phyloP scores from a whole-genome alignment of 129 eudicot genomes.

The Dittrichia graveolens region DNA sequence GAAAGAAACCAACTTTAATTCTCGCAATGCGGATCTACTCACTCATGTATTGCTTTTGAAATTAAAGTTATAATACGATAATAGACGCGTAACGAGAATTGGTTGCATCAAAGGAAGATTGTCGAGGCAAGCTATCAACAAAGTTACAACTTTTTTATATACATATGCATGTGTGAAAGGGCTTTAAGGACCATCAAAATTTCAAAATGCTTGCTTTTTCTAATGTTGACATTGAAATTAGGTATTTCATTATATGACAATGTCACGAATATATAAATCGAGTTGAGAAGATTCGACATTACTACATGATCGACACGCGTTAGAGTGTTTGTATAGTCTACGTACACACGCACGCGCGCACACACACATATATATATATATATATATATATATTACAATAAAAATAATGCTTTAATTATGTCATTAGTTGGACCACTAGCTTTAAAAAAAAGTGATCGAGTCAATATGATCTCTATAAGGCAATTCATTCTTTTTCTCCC shows the following conservation, averaged over 20 bases:
- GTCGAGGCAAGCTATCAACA: constrained; percentile 1
- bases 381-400: too few relatives aligned
- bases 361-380: too few relatives aligned
- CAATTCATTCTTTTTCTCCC: too few relatives aligned
- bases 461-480: too few relatives aligned
- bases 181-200: background rate
- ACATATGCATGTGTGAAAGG: constrained; percentile 8
- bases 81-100: background rate
- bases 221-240: constrained; percentile 1
- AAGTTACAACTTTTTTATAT: constrained; percentile 1
- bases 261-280: background rate
- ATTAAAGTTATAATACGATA: constrained; percentile 6
- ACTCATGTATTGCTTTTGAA: constrained; percentile 12
- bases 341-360: too few relatives aligned
- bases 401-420: too few relatives aligned
- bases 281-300: background rate
- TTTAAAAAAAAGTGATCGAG: too few relatives aligned
- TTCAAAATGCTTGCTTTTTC: background rate
- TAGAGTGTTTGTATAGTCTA: too few relatives aligned
- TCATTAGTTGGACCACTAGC: too few relatives aligned
- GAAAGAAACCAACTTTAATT: constrained; percentile 11
- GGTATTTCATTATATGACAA: too few relatives aligned
- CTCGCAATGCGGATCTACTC: constrained; percentile 19
- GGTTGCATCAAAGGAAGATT: constrained; percentile 25
- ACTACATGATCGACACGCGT: too few relatives aligned